phyloP scores from a whole-genome alignment of 2,329 filamentous ascomycete genomes.

The Hypoxylon sp. region DNA sequence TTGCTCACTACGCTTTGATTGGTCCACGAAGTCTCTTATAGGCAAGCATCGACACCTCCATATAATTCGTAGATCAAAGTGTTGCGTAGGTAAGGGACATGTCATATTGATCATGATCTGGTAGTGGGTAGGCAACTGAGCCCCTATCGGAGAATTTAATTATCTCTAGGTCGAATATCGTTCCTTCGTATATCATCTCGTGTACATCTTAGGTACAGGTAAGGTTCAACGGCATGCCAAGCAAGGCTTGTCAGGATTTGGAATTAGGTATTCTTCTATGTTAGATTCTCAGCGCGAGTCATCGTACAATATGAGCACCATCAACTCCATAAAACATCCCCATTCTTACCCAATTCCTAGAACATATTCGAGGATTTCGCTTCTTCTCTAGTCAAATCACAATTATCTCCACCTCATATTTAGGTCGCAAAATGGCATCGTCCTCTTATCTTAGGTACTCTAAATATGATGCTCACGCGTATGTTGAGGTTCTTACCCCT shows the following conservation, averaged over 20 bases:
- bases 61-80: constrained; percentile 1
- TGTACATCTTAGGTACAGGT: not conserved
- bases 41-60: not conserved
- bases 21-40: constrained; percentile 1
- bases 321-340: too few relatives aligned
- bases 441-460: too few relatives aligned
- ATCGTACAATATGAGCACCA: too few relatives aligned
- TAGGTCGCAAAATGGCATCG: too few relatives aligned
- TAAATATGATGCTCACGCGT: too few relatives aligned
- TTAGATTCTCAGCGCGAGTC: too few relatives aligned
- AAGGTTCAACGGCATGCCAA: not conserved
- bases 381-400: too few relatives aligned
- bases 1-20: constrained; percentile 20
- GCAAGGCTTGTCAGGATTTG: not conserved
- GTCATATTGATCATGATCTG: constrained; percentile 2
- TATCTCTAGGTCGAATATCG: not conserved
- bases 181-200: not conserved
- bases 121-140: not conserved
- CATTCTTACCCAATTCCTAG: too few relatives aligned
- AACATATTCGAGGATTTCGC: too few relatives aligned
- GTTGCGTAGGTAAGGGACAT: constrained; percentile 13
- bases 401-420: too few relatives aligned
- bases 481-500: too few relatives aligned
- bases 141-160: not conserved
- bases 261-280: not conserved